Evolutionary conservation across 352 stramenopile species (phyloP), one percentile per base, ranked within the genome.

Genomic region (Pythium coloratum): DNA sequence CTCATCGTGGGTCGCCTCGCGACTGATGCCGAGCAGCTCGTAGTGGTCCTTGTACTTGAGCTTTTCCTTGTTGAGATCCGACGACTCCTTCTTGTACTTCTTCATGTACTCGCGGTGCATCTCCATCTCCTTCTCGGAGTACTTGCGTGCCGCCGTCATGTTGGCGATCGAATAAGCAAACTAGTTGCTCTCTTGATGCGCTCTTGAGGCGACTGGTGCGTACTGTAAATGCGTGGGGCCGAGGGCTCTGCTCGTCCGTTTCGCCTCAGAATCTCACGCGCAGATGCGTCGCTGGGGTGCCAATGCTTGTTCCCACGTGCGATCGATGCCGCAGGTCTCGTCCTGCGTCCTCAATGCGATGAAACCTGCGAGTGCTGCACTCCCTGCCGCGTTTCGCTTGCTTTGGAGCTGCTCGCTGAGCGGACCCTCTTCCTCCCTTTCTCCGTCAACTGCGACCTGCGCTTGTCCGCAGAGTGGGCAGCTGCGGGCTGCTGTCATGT

Each of bases 31-130:
- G 34, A 95, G 70, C 55, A 90, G 61, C 59, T 92, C 75, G 72
- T 95, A 95, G 70, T 92, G 75, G 66, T 95, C 86, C 67, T 90
- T 88, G 77, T 92, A 91, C 54, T 73, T 81, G 67, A 92, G 71
- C 44, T 71, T 59, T 46, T 86, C 70, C 58, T 76, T 80, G 32
- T 75, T 67, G 58, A 91, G 69, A 61, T 92, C 82, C 40, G 76
- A 84, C 58, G 86, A 89, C 67, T 89, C 77, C 82, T 86, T 88
- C 71, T 91, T 87, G 78, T 90, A 95, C 73, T 90, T 90, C 77
- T 92, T 91, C 86, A 95, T 95, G 76, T 95, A 95, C 77, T 91
- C 82, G 42, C 86, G 86, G 58, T 95, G 86, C 44, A 88, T 73
- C 62, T 90, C 75, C 82, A 95, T 90, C 67, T 93, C 81, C 67